These are phyloP conservation scores for Grigorovia yakushimaensis DNA, from an alignment of 805 yeast species.

Conservation along the genomic window DNA sequence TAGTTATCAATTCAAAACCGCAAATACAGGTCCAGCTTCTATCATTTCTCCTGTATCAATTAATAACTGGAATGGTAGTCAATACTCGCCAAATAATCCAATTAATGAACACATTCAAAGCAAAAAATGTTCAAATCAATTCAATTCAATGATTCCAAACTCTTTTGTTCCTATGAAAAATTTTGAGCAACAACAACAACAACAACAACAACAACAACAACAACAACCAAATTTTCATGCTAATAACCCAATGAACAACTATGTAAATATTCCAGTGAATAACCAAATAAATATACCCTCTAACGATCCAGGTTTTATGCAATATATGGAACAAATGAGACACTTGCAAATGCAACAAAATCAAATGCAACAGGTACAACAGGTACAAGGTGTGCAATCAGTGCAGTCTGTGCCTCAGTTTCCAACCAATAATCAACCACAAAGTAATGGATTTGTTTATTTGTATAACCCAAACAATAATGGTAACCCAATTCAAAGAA, in stretches of 20 bases:
- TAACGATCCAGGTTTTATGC: background rate
- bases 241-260: background rate
- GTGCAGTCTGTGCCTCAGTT: background rate
- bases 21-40: background rate
- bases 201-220: slow-evolving; percentile 1
- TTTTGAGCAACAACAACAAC: slow-evolving; percentile 1
- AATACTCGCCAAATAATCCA: background rate
- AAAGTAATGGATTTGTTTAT: background rate
- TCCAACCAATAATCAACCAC: background rate
- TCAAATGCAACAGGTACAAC: background rate
- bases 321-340: background rate
- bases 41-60: background rate
- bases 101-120: background rate
- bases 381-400: no score
- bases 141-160: background rate
- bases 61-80: background rate
- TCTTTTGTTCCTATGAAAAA: background rate
- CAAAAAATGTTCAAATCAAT: background rate
- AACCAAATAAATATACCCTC: background rate
- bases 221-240: slow-evolving; percentile 1
- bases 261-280: background rate
- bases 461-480: background rate
- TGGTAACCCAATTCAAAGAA: background rate
- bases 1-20: background rate
- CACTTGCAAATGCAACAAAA: background rate